Conservation (phyloP, 148 eudicot species). For the Rhododendron griersonianum region DNA sequence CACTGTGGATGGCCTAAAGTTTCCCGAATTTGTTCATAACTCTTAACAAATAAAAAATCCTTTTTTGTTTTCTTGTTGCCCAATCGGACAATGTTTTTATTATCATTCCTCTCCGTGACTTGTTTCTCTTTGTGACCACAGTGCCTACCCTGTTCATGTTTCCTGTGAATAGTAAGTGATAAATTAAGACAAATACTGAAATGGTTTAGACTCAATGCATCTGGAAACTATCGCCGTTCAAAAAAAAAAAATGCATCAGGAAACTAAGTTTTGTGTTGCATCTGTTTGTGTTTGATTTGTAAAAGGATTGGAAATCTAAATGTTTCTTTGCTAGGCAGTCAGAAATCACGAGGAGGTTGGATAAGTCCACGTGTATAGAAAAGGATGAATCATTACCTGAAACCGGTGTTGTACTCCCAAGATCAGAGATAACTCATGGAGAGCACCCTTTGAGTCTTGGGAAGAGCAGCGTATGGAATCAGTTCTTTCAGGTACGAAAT, state of each 20-base stretch:
- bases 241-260: neutral
- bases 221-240: neutral
- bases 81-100: neutral
- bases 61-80: neutral
- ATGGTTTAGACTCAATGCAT: neutral
- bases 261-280: neutral
- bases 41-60: neutral
- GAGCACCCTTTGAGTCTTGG: constrained; percentile 99
- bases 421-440: constrained; percentile 70
- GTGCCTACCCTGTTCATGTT: neutral
- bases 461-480: constrained; percentile 87
- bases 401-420: constrained; percentile 57
- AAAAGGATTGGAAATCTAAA: constrained; percentile 43
- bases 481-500: constrained; percentile 80
- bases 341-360: constrained; percentile 82
- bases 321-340: constrained; percentile 90
- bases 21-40: neutral
- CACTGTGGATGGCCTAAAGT: neutral
- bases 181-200: neutral
- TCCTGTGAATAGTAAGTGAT: neutral
- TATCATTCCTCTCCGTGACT: neutral
- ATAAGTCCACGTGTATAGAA: constrained; percentile 43
- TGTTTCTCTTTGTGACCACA: neutral
- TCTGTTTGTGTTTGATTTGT: constrained; percentile 18
- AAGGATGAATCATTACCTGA: constrained; percentile 37